Conservation (phyloP, 179 eudicot genomes). For the Spergularia azorica region DNA sequence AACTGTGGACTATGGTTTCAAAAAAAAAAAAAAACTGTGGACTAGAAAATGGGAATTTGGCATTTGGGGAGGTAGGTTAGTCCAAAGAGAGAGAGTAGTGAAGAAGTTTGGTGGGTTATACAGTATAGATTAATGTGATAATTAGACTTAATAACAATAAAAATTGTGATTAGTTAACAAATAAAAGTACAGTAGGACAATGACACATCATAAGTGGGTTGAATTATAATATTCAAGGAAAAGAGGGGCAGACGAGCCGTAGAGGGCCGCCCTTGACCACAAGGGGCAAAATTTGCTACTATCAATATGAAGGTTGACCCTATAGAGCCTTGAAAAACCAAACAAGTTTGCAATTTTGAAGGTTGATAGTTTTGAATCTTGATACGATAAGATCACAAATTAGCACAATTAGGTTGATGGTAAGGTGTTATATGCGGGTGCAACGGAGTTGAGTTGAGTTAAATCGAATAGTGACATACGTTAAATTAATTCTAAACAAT, state of each 20-base stretch:
- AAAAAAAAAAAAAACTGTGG: neutral
- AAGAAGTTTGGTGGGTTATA: neutral
- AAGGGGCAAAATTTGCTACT: constrained; percentile 5
- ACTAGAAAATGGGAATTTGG: neutral
- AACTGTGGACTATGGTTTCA: too few relatives aligned
- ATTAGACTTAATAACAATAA: neutral
- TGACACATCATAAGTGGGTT: neutral
- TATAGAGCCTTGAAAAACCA: neutral
- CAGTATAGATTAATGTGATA: neutral
- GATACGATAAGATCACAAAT: too few relatives aligned
- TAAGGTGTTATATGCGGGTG: too few relatives aligned
- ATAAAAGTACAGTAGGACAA: neutral
- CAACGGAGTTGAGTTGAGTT: too few relatives aligned
- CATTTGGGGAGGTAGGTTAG: too few relatives aligned
- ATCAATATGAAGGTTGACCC: neutral
- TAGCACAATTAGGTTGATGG: too few relatives aligned
- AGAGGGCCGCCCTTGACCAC: constrained; percentile 1
- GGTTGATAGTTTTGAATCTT: too few relatives aligned
- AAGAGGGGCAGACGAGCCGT: neutral
- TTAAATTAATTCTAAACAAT: too few relatives aligned
- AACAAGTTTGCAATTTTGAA: too few relatives aligned
- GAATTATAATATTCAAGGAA: neutral
- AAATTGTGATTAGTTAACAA: neutral
- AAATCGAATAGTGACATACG: too few relatives aligned
- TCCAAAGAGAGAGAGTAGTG: neutral